A percentile compares a stretch with the other conserved stretches of the same genome.
Evolutionary conservation across 2,329 filamentous ascomycete species (phyloP).

Genomic region (Neofusicoccum ribis): DNA sequence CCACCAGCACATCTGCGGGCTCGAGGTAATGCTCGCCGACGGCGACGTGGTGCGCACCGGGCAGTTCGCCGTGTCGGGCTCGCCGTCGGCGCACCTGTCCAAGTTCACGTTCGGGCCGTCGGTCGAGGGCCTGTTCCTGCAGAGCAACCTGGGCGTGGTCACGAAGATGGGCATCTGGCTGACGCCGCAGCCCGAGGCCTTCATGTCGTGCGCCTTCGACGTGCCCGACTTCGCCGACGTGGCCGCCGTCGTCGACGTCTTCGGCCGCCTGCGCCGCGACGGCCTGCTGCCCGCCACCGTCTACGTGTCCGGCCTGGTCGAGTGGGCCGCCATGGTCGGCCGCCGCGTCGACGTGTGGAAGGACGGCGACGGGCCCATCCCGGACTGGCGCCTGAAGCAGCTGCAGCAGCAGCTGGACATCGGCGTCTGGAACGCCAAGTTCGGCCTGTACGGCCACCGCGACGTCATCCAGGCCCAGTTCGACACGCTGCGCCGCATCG

Average conservation of each 20-base stretch:
- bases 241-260: conserved; percentile 49
- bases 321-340: conserved; percentile 44
- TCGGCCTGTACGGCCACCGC: conserved; percentile 33
- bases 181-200: conserved; percentile 55
- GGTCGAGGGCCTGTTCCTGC: conserved; percentile 38
- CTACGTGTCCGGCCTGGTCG: conserved; percentile 42
- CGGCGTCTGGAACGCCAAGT: conserved; percentile 51
- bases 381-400: conserved; percentile 41
- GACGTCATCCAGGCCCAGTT: conserved; percentile 34
- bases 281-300: conserved; percentile 49
- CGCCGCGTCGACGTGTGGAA: conserved; percentile 33
- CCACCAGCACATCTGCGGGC: conserved; percentile 46
- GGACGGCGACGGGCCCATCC: conserved; percentile 32
- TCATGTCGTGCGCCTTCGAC: conserved; percentile 47
- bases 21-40: conserved; percentile 46
- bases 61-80: conserved; percentile 40
- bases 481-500: conserved; percentile 35
- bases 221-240: conserved; percentile 53
- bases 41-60: conserved; percentile 42
- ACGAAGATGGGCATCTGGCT: conserved; percentile 56
- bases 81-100: conserved; percentile 30
- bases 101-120: conserved; percentile 39
- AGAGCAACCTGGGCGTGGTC: conserved; percentile 38
- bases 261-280: conserved; percentile 42
- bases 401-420: conserved; percentile 43